Evolutionary conservation across 2,329 filamentous ascomycete genomes (phyloP), one percentile per base, ranked within the genome.

Genomic region (Diaporthe longicolla): DNA sequence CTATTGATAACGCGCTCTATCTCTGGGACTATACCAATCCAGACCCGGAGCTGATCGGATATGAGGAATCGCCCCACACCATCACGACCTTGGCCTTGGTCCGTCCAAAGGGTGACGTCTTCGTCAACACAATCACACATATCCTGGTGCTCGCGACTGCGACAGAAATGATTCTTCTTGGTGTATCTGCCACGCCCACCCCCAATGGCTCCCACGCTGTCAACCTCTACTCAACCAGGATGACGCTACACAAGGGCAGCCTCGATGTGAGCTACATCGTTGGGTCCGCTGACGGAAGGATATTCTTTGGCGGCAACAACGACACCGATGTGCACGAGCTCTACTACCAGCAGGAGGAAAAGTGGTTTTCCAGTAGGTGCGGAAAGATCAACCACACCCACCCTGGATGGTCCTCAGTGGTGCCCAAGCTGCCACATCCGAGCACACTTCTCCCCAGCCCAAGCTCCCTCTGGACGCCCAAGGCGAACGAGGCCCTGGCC

Each of bases 1-100:
- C 94, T 32, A 97, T 99, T 81, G 97, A 99, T 85, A 98, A 97
- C 84, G 94, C 94, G 76, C 88, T 99, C 58, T 99, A 98, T 82
- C 88, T 99, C 21, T 99, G 97, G 97, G 96, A 99, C 84, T 99
- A 98, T 82, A 98, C 95, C 9, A 90, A 95, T 81, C 92, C 94
- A n/a, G 94, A 96, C 78, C 95, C 96, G 7, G 94, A 98, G 81
- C 88, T 98, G 55, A 93, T 98, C 77, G 96, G 96, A 24, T 98
- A 94, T 80, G 96, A 98, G 82, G 95, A 98, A 78, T 93, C 96
- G 82, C 88, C 92, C 9, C 92, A 97, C 81, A 94, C 92, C 77
- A 98, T 99, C 79, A 95, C 95, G 55, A 92, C 94, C n/a, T 94
- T 99, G 57, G 95, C 94, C 78, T 89, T 99, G 61, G 93, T 97